Evolutionary conservation across 495 filamentous ascomycete genomes (phyloP).

Genomic region (Chaetomidium leptoderma): DNA sequence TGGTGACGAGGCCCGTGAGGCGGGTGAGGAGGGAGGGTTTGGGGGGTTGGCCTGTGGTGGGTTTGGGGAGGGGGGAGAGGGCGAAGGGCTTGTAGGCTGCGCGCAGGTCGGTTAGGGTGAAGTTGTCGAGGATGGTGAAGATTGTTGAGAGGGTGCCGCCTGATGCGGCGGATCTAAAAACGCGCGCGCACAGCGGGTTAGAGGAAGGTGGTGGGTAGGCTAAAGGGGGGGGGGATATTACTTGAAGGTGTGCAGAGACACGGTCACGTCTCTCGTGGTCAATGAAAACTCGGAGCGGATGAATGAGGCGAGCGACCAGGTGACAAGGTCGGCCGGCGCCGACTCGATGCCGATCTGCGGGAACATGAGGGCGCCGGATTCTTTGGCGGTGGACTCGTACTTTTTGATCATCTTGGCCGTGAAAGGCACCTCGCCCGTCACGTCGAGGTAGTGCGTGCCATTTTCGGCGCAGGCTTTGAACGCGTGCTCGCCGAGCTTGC

Average conservation of each 20-base stretch:
- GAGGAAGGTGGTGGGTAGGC: background rate
- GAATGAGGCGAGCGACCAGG: slow-evolving; percentile 62
- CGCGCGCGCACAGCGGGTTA: background rate
- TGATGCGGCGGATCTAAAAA: slow-evolving; percentile 58
- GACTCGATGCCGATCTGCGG: slow-evolving; percentile 83
- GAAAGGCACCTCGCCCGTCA: slow-evolving; percentile 84
- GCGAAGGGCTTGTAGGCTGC: slow-evolving; percentile 58
- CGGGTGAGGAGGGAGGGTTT: slow-evolving; percentile 39
- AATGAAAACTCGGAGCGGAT: slow-evolving; percentile 55
- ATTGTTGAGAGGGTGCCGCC: slow-evolving; percentile 70
- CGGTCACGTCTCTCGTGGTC: slow-evolving; percentile 54
- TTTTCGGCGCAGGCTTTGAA: slow-evolving; percentile 83
- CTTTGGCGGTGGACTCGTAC: slow-evolving; percentile 70
- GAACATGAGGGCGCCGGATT: slow-evolving; percentile 78
- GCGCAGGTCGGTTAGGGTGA: slow-evolving; percentile 53
- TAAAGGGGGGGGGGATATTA: slow-evolving; percentile 19
- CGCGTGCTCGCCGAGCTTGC: slow-evolving; percentile 69
- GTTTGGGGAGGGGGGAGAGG: slow-evolving; percentile 57
- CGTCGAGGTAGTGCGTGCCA: slow-evolving; percentile 90
- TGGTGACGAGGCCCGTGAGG: slow-evolving; percentile 56
- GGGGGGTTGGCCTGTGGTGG: slow-evolving; percentile 42
- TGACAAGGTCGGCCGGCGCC: slow-evolving; percentile 73
- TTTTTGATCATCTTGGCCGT: slow-evolving; percentile 72
- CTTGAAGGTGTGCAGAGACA: slow-evolving; percentile 61
- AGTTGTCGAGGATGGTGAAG: slow-evolving; percentile 59